Evolutionary conservation across 345 rosid genomes (phyloP), one percentile per base, ranked within the genome.

Genomic region (Camelina sativa): DNA sequence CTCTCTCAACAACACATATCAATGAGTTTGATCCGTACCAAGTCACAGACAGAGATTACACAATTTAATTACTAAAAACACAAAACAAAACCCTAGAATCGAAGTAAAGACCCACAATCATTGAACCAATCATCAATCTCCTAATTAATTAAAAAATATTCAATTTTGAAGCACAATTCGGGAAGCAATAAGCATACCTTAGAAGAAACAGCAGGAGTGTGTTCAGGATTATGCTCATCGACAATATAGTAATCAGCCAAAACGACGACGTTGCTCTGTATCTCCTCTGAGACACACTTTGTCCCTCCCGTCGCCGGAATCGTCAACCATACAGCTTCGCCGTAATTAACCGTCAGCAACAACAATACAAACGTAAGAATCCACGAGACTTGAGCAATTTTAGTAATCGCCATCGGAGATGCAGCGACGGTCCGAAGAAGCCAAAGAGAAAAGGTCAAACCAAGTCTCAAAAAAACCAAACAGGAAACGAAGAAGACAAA

Each of bases 281-380:
- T 91, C 85, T 91, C 97, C 91, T 93, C 98, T 15, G 97, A 93
- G 13, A 93, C 82, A 48, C 98, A 93, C 91, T 93, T 93, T 50
- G 93, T 85, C 52, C 80, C 80, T 64, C 97, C 98, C 16, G 93
- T 32, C 80, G 86, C 59, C 22, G 98, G 97, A 77, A 93, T 82
- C 81, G 88, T 79, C 41, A 91, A 70, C 98, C 97, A 93, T 54
- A 93, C 37, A 28, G 89, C 95, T 80, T 89, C 95, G 19, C 63
- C 38, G 30, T 41, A 68, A 69, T 67, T 53, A 22, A 51, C 65
- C 19, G 71, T 38, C 17, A 76, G 69, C 10, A 73, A 80, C 0
- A 78, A 20, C 37, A 82, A 34, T 0, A 83, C 44, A 15, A 69
- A 61, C 12, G 75, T 30, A 47, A 78, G 3, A 56, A 64, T 9